phyloP scores from a whole-genome alignment of 1,284 basidiomycete species.

The Leccinum huronense region DNA sequence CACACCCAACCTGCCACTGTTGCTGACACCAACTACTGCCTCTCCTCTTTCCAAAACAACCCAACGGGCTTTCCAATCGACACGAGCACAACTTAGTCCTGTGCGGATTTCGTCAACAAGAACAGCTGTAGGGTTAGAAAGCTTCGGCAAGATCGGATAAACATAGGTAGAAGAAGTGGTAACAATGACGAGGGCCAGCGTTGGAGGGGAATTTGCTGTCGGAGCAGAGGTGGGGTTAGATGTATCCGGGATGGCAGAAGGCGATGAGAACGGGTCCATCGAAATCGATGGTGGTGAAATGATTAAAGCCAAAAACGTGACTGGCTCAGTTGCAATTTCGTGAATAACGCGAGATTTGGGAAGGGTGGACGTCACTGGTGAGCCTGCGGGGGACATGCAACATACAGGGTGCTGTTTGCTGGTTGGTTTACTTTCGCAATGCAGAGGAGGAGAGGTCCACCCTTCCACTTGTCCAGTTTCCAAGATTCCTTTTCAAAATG shows the following conservation, averaged over 20 bases:
- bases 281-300: constrained; percentile 46
- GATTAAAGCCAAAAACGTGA: constrained; percentile 89
- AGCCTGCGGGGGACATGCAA: neutral
- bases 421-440: constrained; percentile 73
- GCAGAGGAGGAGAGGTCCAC: constrained; percentile 67
- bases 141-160: no score
- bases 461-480: constrained; percentile 73
- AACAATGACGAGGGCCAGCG: no score
- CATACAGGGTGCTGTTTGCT: constrained; percentile 79
- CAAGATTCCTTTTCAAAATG: constrained; percentile 84
- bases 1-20: constrained; percentile 81
- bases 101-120: no score
- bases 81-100: no score
- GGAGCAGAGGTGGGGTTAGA: constrained; percentile 9
- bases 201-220: constrained; percentile 30
- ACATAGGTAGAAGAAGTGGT: no score
- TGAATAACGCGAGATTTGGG: constrained; percentile 81
- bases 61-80: constrained; percentile 66
- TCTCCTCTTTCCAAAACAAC: constrained; percentile 90
- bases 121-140: no score
- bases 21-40: constrained; percentile 85
- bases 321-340: constrained; percentile 80
- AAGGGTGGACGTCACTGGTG: constrained; percentile 71
- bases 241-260: neutral
- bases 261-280: constrained; percentile 24